Percentiles rank a stretch among this genome's conserved stretches.
Conservation (phyloP, 2,329 filamentous ascomycete genomes). For the Chaetoscypha palmicola region DNA sequence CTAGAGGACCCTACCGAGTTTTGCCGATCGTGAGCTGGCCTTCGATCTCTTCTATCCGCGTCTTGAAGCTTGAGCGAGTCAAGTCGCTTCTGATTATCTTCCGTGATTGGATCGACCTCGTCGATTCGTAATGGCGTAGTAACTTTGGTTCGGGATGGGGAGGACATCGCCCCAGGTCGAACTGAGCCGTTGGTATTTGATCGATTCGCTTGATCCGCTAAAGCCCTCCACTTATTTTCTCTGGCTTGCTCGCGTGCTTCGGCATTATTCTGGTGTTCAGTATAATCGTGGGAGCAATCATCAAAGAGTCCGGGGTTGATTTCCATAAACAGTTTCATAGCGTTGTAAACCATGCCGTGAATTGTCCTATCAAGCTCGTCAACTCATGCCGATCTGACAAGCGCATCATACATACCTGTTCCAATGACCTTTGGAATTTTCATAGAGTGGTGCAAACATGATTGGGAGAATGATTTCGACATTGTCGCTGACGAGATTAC, state of each 20-base stretch:
- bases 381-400: too few species aligned
- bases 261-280: constrained; percentile 88
- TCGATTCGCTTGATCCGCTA: constrained; percentile 72
- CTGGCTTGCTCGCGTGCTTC: constrained; percentile 75
- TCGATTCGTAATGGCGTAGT: constrained; percentile 50
- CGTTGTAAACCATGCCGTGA: constrained; percentile 99
- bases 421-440: constrained; percentile 99
- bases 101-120: constrained; percentile 70
- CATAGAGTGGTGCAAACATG: constrained; percentile 97
- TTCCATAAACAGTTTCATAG: constrained; percentile 99
- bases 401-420: too few species aligned
- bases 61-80: constrained; percentile 90
- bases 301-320: constrained; percentile 98
- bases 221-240: constrained; percentile 81
- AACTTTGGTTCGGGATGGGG: constrained; percentile 34
- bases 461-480: constrained; percentile 97
- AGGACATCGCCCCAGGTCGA: constrained; percentile 30
- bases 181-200: constrained; percentile 44
- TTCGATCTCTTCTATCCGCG: constrained; percentile 53
- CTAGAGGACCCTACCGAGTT: constrained; percentile 44
- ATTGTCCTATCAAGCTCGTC: constrained; percentile 62
- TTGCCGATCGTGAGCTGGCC: constrained; percentile 53
- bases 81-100: constrained; percentile 79
- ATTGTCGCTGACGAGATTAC: constrained; percentile 97
- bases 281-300: constrained; percentile 97